Evolutionary conservation across 768 basidiomycete genomes (phyloP).

Genomic region (Xerocomellus intermedius): DNA sequence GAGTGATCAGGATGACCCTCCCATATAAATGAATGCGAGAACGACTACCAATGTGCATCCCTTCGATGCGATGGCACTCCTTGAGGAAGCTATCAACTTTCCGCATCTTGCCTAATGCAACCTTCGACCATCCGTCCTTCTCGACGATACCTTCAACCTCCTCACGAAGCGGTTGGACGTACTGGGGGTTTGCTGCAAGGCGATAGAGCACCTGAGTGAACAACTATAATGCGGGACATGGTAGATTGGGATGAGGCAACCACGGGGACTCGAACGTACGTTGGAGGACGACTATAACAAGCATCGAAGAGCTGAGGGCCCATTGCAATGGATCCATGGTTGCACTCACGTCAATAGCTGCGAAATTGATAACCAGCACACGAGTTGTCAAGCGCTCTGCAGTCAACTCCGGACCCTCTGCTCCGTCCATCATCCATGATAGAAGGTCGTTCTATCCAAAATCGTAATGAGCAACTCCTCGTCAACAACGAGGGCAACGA

Average conservation of each 20-base stretch:
- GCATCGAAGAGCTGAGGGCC: background rate
- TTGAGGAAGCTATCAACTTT: slow-evolving; percentile 43
- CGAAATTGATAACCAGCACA: slow-evolving; percentile 16
- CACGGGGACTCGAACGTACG: slow-evolving; percentile 2
- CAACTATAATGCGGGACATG: slow-evolving; percentile 15
- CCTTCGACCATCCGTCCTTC: slow-evolving; percentile 32
- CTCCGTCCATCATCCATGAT: slow-evolving; percentile 32
- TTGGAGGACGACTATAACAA: slow-evolving; percentile 16
- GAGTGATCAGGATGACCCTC: background rate
- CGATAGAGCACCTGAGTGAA: slow-evolving; percentile 36
- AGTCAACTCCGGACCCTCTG: slow-evolving; percentile 18
- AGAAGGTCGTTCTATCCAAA: slow-evolving; percentile 32
- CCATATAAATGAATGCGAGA: background rate
- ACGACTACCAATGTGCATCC: background rate
- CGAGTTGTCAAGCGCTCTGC: slow-evolving; percentile 22
- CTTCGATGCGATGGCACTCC: background rate
- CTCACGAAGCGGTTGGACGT: slow-evolving; percentile 34
- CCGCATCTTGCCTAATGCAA: slow-evolving; percentile 29
- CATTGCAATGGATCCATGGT: background rate
- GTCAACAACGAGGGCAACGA: background rate
- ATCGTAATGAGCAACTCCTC: background rate
- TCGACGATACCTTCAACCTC: slow-evolving; percentile 35
- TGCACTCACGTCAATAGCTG: slow-evolving; percentile 22
- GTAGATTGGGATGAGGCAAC: background rate
- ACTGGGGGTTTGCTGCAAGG: slow-evolving; percentile 38